Evolutionary conservation across 192 early-diverging fungal species (phyloP).

Genomic region (Rhizoclosmatium globosum): DNA sequence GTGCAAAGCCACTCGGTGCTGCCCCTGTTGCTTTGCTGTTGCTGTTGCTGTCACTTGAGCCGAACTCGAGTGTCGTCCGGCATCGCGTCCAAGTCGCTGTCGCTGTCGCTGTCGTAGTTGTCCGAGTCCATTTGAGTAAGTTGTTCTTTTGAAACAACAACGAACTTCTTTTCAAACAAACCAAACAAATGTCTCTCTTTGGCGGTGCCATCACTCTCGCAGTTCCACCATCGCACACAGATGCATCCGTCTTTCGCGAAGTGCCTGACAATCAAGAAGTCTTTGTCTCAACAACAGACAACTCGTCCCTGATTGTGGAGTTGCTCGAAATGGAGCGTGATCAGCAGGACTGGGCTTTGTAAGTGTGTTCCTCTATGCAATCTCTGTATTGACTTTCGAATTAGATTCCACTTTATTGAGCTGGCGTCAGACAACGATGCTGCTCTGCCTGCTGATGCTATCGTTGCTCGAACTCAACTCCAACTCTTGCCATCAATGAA

Average conservation of each 20-base stretch:
- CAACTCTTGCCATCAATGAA: constrained; percentile 14
- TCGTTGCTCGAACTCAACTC: background rate
- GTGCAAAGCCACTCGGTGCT: constrained; percentile 2
- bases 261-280: constrained; percentile 95
- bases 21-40: background rate
- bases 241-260: constrained; percentile 75
- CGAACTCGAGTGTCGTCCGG: background rate
- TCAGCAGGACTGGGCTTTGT: constrained; percentile 54
- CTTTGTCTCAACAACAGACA: constrained; percentile 68
- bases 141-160: background rate
- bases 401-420: constrained; percentile 80
- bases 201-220: constrained; percentile 74
- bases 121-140: constrained; percentile 20
- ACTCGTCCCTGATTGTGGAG: constrained; percentile 88
- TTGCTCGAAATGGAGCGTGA: constrained; percentile 73
- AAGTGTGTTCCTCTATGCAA: background rate
- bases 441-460: background rate
- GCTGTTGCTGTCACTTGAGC: background rate
- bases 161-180: background rate
- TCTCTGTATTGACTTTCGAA: background rate
- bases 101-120: constrained; percentile 19
- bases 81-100: background rate
- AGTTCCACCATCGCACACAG: constrained; percentile 64
- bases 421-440: constrained; percentile 83
- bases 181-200: constrained; percentile 55